A percentile compares a stretch with the other conserved stretches of the same genome.
phyloP scores from a whole-genome alignment of 371 early-diverging fungal genomes.

The Quaeritorhiza haematococci region DNA sequence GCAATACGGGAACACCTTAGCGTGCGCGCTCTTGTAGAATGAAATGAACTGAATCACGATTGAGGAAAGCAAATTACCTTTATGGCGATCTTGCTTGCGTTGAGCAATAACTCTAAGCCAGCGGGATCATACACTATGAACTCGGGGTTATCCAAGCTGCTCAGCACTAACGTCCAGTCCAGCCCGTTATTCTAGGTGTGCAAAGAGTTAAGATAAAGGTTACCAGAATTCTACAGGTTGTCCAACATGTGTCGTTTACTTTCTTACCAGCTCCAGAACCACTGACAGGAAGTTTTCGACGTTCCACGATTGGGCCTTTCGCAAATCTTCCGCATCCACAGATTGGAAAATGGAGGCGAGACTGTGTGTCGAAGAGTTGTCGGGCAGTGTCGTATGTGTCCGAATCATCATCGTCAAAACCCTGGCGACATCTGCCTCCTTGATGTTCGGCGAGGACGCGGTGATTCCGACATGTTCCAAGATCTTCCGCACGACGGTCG shows the following conservation, averaged over 20 bases:
- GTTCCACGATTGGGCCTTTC: constrained; percentile 51
- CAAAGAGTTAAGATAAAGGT: too few species aligned
- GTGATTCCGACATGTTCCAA: constrained; percentile 38
- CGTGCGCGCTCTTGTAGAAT: background rate
- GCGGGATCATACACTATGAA: constrained; percentile 59
- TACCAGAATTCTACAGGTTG: background rate
- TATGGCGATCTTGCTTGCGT: constrained; percentile 55
- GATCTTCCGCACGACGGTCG: constrained; percentile 11
- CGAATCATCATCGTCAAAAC: constrained; percentile 67
- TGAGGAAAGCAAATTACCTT: constrained; percentile 54
- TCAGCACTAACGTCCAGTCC: constrained; percentile 63
- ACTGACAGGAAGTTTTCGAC: constrained; percentile 59
- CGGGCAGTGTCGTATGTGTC: constrained; percentile 50
- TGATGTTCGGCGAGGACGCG: constrained; percentile 24
- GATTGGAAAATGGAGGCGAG: constrained; percentile 20
- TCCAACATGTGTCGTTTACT: background rate
- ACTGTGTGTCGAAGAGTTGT: constrained; percentile 35
- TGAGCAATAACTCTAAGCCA: constrained; percentile 61
- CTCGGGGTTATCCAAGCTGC: constrained; percentile 64
- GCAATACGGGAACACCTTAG: background rate
- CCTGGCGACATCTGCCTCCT: constrained; percentile 66
- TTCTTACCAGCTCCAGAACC: constrained; percentile 49
- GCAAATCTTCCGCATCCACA: constrained; percentile 4
- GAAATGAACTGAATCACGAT: constrained; percentile 1
- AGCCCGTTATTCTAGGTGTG: constrained; percentile 43